Evolutionary conservation across 176 grass and related monocot genomes (phyloP), one percentile per base, ranked within the genome.

Genomic region (sorghum (Sorghum bicolor)): DNA sequence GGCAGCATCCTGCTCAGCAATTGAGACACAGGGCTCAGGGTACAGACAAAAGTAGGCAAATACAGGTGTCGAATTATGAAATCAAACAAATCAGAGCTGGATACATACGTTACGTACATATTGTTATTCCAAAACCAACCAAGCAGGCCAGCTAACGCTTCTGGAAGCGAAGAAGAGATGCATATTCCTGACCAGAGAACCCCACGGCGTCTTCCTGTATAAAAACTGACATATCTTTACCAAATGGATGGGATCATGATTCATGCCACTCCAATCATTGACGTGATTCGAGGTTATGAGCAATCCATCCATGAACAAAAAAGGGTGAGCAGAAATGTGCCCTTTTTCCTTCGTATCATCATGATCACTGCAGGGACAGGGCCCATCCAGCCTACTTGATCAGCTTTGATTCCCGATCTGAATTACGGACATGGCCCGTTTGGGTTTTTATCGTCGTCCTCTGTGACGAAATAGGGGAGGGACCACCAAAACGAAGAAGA

Each of bases 31-130:
- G 5, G 38, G 67, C 16, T 50, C 45, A 34, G 44, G 53, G 30
- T 34, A 24, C 40, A 24, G 64, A 52, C 78, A 80, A 68, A 80
- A 80, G 78, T 37, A 80, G 78, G 78, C 63, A 31, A 73, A 73
- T 8, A 48, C 70, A 73, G 41, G 70, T 31, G 70, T 73, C 14
- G 14, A 48, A 5, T 31, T 48, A 2, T 48, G 26, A 73, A 73
- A 5, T 48, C 25, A 48, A 48, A 48, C 70, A 48, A 31, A 48
- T 31, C 70, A 72, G 16, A 28, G 70, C 41, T 31, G 70, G 24
- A 17, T 72, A 28, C 72, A 74, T 13, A 31, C 19, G 33, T 8
- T 72, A 28, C 72, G 50, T 13, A 31, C 19, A 53, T 8, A n/a
- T 57, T n/a, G 20, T 34, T 31, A 22, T 48, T 66, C 1, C 20